These are phyloP conservation scores for Terana coerulea DNA, from an alignment of 768 basidiomycete genomes.

Conservation along the genomic window DNA sequence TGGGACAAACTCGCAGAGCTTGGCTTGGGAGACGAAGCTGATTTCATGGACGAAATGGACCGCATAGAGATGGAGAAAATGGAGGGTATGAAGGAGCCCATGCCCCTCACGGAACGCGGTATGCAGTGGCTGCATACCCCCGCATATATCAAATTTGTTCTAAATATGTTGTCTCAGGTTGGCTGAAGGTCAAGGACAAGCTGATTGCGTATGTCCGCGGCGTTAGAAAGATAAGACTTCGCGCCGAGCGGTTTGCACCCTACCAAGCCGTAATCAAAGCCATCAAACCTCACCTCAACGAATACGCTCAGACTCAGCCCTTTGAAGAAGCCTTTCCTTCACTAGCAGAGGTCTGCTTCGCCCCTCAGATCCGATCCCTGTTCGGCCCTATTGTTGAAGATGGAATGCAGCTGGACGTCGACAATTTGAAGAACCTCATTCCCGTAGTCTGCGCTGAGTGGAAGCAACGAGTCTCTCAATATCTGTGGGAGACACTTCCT, in stretches of 20 bases:
- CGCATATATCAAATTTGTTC: background rate
- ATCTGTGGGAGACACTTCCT: background rate
- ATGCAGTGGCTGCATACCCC: background rate
- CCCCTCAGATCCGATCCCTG: background rate
- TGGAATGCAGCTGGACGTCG: background rate
- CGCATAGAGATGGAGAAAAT: background rate
- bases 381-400: background rate
- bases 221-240: background rate
- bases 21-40: background rate
- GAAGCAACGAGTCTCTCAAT: background rate
- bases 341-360: background rate
- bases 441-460: background rate
- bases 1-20: background rate
- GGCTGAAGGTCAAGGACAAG: background rate
- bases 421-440: background rate
- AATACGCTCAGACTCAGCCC: background rate
- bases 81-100: conserved; percentile 6
- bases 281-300: background rate
- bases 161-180: background rate
- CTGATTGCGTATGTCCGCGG: background rate
- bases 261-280: background rate
- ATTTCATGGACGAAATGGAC: background rate
- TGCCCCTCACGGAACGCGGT: conserved; percentile 1
- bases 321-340: background rate
- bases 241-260: background rate